Evolutionary conservation across 2,329 filamentous ascomycete genomes (phyloP).

Genomic region (Trichoderma semiorbis): DNA sequence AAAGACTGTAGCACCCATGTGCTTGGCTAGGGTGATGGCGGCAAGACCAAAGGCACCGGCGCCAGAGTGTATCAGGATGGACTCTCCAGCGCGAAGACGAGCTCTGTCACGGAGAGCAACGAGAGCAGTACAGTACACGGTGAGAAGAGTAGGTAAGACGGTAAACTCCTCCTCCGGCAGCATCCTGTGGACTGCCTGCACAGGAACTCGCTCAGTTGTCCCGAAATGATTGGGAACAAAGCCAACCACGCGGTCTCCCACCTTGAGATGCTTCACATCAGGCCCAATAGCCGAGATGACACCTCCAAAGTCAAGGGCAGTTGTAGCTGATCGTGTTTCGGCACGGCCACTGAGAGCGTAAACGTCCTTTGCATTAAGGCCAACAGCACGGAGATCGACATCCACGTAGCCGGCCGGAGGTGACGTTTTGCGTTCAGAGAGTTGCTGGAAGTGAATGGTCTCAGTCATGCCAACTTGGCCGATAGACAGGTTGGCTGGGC

Average conservation of each 20-base stretch:
- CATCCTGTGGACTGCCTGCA: conserved; percentile 26
- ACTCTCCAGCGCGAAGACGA: conserved; percentile 24
- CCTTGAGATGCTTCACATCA: conserved; percentile 20
- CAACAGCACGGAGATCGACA: conserved; percentile 13
- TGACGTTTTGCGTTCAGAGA: neutral
- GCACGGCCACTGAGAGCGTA: conserved; percentile 27
- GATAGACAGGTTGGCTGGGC: conserved; percentile 18
- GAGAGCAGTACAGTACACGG: conserved; percentile 10
- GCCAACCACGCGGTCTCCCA: conserved; percentile 28
- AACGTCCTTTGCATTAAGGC: conserved; percentile 27
- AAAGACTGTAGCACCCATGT: conserved; percentile 27
- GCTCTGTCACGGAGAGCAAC: conserved; percentile 25
- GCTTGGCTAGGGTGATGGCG: conserved; percentile 20
- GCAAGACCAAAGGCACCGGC: conserved; percentile 23
- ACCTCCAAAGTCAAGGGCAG: conserved; percentile 26
- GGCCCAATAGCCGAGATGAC: conserved; percentile 24
- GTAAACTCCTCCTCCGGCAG: conserved; percentile 26
- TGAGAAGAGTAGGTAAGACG: conserved; percentile 21
- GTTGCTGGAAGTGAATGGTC: conserved; percentile 24
- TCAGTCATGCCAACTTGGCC: conserved; percentile 18
- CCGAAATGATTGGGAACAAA: conserved; percentile 24
- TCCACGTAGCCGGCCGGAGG: conserved; percentile 12
- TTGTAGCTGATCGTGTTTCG: conserved; percentile 30
- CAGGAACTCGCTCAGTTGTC: conserved; percentile 23
- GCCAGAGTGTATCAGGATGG: conserved; percentile 24